Evolutionary conservation across 306 rosid species (phyloP).

Genomic region (Amphicarpaea edgeworthii): DNA sequence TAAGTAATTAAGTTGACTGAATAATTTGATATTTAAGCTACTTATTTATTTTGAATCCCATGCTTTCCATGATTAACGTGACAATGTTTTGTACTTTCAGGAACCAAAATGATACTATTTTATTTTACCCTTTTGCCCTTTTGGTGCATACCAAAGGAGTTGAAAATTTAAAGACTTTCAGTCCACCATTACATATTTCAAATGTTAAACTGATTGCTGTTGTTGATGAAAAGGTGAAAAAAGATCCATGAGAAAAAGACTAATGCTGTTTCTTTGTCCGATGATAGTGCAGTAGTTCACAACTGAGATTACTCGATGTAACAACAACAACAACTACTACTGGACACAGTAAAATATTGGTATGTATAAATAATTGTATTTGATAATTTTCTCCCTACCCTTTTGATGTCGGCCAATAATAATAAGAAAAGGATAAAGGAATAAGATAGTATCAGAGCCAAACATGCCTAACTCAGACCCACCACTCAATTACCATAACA

Average conservation of each 20-base stretch:
- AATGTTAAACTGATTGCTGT: slow-evolving; percentile 1
- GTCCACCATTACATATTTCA: background rate
- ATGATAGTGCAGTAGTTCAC: slow-evolving; percentile 42
- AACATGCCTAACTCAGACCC: slow-evolving; percentile 51
- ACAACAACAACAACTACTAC: slow-evolving; percentile 23
- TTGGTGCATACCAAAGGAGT: background rate
- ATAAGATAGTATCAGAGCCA: slow-evolving; percentile 12
- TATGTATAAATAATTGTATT: background rate
- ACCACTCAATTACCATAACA: slow-evolving; percentile 47
- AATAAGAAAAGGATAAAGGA: slow-evolving; percentile 27
- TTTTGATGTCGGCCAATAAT: slow-evolving; percentile 45
- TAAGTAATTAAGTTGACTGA: too few species aligned
- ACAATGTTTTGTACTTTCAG: too few species aligned
- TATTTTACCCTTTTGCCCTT: too few species aligned
- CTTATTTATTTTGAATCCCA: too few species aligned
- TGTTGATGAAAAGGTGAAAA: slow-evolving; percentile 1
- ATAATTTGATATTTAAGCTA: too few species aligned
- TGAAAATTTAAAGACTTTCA: background rate
- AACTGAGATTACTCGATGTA: slow-evolving; percentile 20
- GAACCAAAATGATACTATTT: too few species aligned
- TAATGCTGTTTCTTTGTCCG: slow-evolving; percentile 1
- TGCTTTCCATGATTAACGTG: too few species aligned
- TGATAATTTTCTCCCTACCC: slow-evolving; percentile 10
- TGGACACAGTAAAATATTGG: slow-evolving; percentile 34
- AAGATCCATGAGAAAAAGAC: slow-evolving; percentile 20